Evolutionary conservation across 2,329 filamentous ascomycete species (phyloP).

Genomic region (Aspergillus pseudoglaucus): DNA sequence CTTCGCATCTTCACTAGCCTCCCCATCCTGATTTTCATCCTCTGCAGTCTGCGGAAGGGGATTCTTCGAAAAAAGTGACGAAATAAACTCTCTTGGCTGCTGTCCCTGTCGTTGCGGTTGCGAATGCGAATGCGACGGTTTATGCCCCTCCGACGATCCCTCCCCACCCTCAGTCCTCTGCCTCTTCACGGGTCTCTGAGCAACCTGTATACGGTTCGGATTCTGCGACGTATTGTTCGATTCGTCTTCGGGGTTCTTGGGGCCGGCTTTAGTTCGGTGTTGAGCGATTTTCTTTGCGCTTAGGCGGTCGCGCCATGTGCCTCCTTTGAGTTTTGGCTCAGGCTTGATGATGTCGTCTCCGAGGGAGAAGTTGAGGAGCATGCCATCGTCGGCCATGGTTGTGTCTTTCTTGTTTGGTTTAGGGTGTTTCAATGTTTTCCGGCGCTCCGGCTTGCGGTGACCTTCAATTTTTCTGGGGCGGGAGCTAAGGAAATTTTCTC

Average conservation of each 20-base stretch:
- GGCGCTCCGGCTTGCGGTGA: too few relatives aligned
- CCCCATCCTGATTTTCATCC: constrained; percentile 30
- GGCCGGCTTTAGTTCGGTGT: constrained; percentile 43
- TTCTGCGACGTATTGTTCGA: constrained; percentile 16
- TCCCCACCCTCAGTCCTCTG: constrained; percentile 37
- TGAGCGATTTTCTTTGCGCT: constrained; percentile 65
- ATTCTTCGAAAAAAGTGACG: constrained; percentile 88
- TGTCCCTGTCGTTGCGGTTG: constrained; percentile 29
- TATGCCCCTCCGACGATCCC: constrained; percentile 19
- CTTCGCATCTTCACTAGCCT: constrained; percentile 43
- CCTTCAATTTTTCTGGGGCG: constrained; percentile 4
- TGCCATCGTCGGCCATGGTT: constrained; percentile 84
- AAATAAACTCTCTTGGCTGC: constrained; percentile 63
- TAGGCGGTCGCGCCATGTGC: constrained; percentile 85
- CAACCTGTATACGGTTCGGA: constrained; percentile 29
- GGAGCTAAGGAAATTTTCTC: constrained; percentile 27
- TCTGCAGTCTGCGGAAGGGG: constrained; percentile 61
- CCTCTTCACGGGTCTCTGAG: constrained; percentile 33
- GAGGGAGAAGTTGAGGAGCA: constrained; percentile 88
- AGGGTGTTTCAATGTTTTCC: neutral
- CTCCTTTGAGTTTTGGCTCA: constrained; percentile 67
- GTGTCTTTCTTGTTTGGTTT: neutral
- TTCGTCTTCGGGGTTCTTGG: constrained; percentile 7
- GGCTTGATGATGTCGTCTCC: constrained; percentile 59
- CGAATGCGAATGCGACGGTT: constrained; percentile 12